phyloP scores from a whole-genome alignment of 768 basidiomycete genomes.

The Amyloporia xantha region DNA sequence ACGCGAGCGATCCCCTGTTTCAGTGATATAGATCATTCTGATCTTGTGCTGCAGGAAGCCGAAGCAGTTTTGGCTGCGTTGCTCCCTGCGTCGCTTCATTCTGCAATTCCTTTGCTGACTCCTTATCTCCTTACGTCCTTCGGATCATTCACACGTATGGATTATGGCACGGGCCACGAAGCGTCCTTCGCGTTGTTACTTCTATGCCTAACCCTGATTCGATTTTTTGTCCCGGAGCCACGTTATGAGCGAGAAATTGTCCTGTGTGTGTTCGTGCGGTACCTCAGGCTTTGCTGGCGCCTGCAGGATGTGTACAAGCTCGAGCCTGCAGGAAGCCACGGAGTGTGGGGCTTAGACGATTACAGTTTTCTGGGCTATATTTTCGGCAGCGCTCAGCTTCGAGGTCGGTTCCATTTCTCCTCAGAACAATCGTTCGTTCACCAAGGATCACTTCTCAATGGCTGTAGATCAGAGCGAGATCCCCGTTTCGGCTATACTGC shows the following conservation, averaged over 20 bases:
- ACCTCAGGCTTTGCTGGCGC: slow-evolving; percentile 75
- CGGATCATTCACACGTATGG: slow-evolving; percentile 85
- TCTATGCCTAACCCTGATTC: slow-evolving; percentile 59
- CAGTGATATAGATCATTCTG: slow-evolving; percentile 2
- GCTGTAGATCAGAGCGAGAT: slow-evolving; percentile 58
- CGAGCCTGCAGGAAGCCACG: slow-evolving; percentile 95
- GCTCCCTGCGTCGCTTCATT: slow-evolving; percentile 37
- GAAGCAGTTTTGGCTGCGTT: slow-evolving; percentile 43
- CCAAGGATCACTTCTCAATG: not conserved
- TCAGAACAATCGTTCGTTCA: too few species aligned
- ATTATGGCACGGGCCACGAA: slow-evolving; percentile 98
- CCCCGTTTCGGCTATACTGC: slow-evolving; percentile 59
- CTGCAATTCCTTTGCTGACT: slow-evolving; percentile 55
- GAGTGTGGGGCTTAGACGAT: slow-evolving; percentile 97
- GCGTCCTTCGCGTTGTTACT: slow-evolving; percentile 80
- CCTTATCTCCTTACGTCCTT: slow-evolving; percentile 82
- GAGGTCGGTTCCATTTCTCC: slow-evolving; percentile 40
- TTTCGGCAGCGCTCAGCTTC: slow-evolving; percentile 85
- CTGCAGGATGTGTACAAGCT: slow-evolving; percentile 86
- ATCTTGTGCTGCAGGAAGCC: slow-evolving; percentile 37
- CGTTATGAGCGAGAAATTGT: slow-evolving; percentile 57
- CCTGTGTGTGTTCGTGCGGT: slow-evolving; percentile 66
- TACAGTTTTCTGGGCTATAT: slow-evolving; percentile 85
- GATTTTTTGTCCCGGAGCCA: slow-evolving; percentile 51
- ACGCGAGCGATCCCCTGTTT: slow-evolving; percentile 14